Evolutionary conservation across 257 asterid species (phyloP).

Genomic region (Solanum tarapatanum): DNA sequence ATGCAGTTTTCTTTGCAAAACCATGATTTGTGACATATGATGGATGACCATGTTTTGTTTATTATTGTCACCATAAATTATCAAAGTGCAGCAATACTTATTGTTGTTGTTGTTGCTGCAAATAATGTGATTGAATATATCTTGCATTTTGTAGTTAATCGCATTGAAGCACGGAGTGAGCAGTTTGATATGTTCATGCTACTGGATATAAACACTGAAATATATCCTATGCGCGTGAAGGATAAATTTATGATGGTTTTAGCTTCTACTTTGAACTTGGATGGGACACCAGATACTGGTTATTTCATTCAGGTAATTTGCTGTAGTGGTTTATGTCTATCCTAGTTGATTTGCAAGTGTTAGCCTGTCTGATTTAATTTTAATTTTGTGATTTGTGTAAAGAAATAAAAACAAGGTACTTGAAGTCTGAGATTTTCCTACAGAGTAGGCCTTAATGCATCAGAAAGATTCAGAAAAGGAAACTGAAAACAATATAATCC

Average conservation of each 20-base stretch:
- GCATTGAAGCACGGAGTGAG: slow-evolving; percentile 76
- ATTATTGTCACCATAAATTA: neutral
- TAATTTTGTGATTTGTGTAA: neutral
- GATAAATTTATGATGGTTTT: slow-evolving; percentile 85
- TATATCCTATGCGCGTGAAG: slow-evolving; percentile 62
- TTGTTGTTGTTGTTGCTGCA: neutral
- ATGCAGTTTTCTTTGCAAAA: neutral
- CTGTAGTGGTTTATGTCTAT: neutral
- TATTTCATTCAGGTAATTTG: slow-evolving; percentile 59
- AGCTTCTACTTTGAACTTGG: slow-evolving; percentile 87
- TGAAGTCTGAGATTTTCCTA: neutral
- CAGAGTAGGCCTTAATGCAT: no score
- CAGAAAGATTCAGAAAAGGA: no score
- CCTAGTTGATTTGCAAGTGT: neutral
- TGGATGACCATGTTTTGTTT: neutral
- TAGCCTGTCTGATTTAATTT: slow-evolving; percentile 1
- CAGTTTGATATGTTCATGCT: slow-evolving; percentile 75
- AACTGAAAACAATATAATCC: neutral
- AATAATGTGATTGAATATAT: neutral
- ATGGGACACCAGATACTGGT: slow-evolving; percentile 89
- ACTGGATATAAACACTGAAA: slow-evolving; percentile 67
- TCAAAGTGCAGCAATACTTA: neutral
- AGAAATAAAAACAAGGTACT: neutral
- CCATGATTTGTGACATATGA: neutral
- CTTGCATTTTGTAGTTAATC: slow-evolving; percentile 30